phyloP scores from a whole-genome alignment of 2,329 filamentous ascomycete species.

The Paramyrothecium sp. region DNA sequence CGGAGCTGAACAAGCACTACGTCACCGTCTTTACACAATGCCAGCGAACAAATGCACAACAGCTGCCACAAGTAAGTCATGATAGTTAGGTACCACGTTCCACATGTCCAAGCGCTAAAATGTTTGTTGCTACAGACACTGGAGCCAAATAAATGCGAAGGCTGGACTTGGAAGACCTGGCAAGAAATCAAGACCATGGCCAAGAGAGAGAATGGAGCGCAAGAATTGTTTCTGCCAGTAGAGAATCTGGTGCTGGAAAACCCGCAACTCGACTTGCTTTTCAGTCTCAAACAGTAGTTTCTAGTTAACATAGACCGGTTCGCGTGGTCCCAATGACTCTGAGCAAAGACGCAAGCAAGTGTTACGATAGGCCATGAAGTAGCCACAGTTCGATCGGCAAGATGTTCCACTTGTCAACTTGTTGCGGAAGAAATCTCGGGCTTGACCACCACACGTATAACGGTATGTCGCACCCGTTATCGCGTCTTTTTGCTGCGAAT shows the following conservation, averaged over 20 bases:
- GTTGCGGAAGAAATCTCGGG: too few relatives aligned
- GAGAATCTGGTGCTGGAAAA: conserved; percentile 1
- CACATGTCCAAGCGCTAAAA: too few relatives aligned
- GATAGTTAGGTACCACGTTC: too few relatives aligned
- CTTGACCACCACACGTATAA: too few relatives aligned
- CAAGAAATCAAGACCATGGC: neutral
- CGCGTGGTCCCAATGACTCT: too few relatives aligned
- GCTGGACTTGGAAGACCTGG: conserved; percentile 1
- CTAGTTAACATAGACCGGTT: too few relatives aligned
- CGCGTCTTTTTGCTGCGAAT: too few relatives aligned
- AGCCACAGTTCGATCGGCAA: too few relatives aligned
- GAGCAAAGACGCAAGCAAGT: too few relatives aligned
- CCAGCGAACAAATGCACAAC: neutral
- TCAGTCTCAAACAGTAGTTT: neutral
- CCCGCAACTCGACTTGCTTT: neutral
- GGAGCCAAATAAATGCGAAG: conserved; percentile 1
- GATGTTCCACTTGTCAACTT: too few relatives aligned
- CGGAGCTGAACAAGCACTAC: conserved; percentile 11
- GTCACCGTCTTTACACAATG: conserved; percentile 11
- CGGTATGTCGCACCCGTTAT: too few relatives aligned
- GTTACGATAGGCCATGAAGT: too few relatives aligned
- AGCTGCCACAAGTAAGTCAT: conserved; percentile 3
- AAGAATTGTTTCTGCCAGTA: conserved; percentile 1
- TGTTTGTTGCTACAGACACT: neutral
- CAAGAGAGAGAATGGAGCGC: neutral